These are phyloP conservation scores for Phaseolus coccineus DNA, from an alignment of 331 rosid species.

Conservation along the genomic window DNA sequence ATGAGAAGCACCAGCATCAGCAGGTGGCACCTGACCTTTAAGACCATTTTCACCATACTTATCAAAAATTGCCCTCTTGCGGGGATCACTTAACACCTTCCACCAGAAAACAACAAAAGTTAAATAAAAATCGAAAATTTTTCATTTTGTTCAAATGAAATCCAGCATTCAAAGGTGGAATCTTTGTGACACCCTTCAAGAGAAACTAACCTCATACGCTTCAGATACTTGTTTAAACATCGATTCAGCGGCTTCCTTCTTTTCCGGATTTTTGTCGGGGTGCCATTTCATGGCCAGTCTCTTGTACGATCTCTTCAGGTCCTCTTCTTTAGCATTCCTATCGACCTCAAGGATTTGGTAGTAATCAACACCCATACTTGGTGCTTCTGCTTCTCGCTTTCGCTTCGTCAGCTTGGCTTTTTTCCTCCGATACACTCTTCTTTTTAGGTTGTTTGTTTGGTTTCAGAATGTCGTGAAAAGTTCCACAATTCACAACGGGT, in stretches of 20 bases:
- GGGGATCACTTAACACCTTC: background rate
- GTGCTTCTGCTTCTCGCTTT: constrained; percentile 32
- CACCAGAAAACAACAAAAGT: background rate
- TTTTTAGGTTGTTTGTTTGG: too few relatives aligned
- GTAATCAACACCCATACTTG: constrained; percentile 69
- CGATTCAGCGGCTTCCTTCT: background rate
- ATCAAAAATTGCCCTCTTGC: background rate
- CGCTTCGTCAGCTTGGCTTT: constrained; percentile 45
- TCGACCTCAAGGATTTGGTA: constrained; percentile 71
- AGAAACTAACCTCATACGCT: background rate
- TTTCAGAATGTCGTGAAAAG: constrained; percentile 42
- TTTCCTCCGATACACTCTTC: background rate
- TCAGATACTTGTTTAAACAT: too few relatives aligned
- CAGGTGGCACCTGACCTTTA: background rate
- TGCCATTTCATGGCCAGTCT: constrained; percentile 54
- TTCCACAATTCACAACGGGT: constrained; percentile 38
- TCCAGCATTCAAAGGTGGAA: background rate
- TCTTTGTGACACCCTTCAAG: background rate
- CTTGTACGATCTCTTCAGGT: constrained; percentile 66
- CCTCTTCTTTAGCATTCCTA: constrained; percentile 64
- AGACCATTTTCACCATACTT: too few relatives aligned
- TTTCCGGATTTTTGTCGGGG: background rate
- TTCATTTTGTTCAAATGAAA: too few relatives aligned
- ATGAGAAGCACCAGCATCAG: too few relatives aligned
- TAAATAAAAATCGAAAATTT: too few relatives aligned